phyloP scores from a whole-genome alignment of 2,329 filamentous ascomycete genomes.

The Ophiosphaerella narmari region DNA sequence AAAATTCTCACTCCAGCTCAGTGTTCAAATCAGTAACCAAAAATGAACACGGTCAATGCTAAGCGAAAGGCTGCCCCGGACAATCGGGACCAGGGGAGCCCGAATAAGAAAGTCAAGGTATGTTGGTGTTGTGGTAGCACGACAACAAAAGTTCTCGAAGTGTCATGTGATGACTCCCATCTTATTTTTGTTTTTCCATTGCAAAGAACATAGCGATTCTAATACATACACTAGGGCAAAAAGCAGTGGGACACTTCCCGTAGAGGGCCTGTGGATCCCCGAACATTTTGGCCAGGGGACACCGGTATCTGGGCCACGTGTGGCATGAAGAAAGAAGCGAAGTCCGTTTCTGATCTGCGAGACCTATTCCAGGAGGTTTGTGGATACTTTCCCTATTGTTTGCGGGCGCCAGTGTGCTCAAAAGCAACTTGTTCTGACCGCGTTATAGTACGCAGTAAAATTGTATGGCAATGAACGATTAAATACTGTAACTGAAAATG shows the following conservation, averaged over 20 bases:
- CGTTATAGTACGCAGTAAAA: slow-evolving; percentile 71
- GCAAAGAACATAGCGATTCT: slow-evolving; percentile 14
- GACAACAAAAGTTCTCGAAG: slow-evolving; percentile 11
- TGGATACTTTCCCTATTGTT: slow-evolving; percentile 7
- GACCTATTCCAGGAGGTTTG: slow-evolving; percentile 69
- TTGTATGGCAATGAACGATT: slow-evolving; percentile 49
- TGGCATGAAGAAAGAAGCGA: slow-evolving; percentile 70
- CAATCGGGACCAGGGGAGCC: slow-evolving; percentile 24
- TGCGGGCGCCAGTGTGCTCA: not conserved
- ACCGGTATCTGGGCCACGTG: slow-evolving; percentile 80
- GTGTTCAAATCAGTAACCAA: not conserved
- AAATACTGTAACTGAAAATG: slow-evolving; percentile 49
- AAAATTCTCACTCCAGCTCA: no score
- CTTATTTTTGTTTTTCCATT: slow-evolving; percentile 24
- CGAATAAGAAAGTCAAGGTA: slow-evolving; percentile 47
- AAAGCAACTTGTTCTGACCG: slow-evolving; percentile 15
- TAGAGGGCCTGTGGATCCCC: slow-evolving; percentile 36
- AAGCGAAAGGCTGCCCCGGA: slow-evolving; percentile 47
- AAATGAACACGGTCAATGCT: slow-evolving; percentile 25
- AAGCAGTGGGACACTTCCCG: slow-evolving; percentile 52
- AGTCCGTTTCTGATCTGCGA: slow-evolving; percentile 69
- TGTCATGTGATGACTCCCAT: slow-evolving; percentile 15
- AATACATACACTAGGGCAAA: slow-evolving; percentile 41
- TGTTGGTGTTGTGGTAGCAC: slow-evolving; percentile 22
- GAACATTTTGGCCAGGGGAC: slow-evolving; percentile 67